Evolutionary conservation across 2,329 filamentous ascomycete genomes (phyloP), one percentile per base, ranked within the genome.

Genomic region (Cladorrhinum sp.): DNA sequence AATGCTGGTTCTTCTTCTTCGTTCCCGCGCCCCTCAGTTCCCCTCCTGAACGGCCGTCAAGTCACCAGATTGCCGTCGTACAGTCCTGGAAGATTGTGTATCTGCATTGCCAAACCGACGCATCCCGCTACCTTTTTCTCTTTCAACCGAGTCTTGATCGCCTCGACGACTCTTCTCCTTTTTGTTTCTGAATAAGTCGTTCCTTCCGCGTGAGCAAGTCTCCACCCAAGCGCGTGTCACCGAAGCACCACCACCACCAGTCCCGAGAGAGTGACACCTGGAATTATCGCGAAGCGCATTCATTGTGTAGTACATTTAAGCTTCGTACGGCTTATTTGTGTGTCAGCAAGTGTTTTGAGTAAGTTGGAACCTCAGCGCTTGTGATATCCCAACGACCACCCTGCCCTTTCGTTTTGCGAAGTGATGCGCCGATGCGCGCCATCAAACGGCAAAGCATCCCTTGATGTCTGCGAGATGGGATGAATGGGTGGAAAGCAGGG

Each of bases 121-220:
- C 16, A 22, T 20, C n/a, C 41, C 20, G 49, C 41, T 27, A 51
- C 53, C 29, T 36, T 38, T 62, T 62, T 55, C 13, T 50, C 57
- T 60, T 12, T 20, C n/a, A 18, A 18, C 18, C 61, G 22, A 53
- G 58, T 55, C 32, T 63, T 60, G 52, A 25, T 57, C 56, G 23
- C 41, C 58, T 58, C 49, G 53, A 45, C 50, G 22, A 22, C 50
- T 24, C 18, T 56, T 54, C n/a, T 18, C 62, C 55, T 22, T 45
- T 45, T 22, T 18, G 18, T 3, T 20, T 12, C 41, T 22, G 41
- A 45, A 45, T 45, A 45, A 45, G 41, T 45, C 41, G 16, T 45
- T 50, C 49, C 49, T 55, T 65, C 62, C 59, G 55, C 51, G 48
- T 50, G 63, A 65, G 62, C 65, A 61, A 65, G 63, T 64, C 65